Percentiles rank a stretch among this genome's conserved stretches.
phyloP scores from a whole-genome alignment of 805 yeast genomes.

The Saccharomyces mikatae region DNA sequence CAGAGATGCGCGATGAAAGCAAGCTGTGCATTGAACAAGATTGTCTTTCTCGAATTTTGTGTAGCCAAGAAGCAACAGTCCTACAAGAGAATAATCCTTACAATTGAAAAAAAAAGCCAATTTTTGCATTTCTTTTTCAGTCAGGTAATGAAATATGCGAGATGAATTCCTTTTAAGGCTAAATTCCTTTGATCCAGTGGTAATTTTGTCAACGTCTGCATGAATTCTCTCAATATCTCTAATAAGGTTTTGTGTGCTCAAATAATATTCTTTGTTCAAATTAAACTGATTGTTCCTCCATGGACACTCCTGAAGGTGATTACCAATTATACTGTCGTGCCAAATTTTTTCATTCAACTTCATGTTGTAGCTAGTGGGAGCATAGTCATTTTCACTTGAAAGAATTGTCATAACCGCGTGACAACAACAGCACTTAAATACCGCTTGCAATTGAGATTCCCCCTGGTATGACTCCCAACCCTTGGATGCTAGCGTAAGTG shows the following conservation, averaged over 20 bases:
- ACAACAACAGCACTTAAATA: background rate
- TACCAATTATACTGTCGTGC: background rate
- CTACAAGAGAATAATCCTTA: background rate
- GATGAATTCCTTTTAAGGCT: background rate
- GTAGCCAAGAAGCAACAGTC: slow-evolving; percentile 12
- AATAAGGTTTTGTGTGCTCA: background rate
- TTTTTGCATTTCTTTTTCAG: background rate
- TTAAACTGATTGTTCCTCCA: background rate
- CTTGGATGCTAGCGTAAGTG: slow-evolving; percentile 12
- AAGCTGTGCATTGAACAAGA: slow-evolving; percentile 11
- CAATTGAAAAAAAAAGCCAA: slow-evolving; percentile 2
- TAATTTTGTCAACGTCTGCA: background rate
- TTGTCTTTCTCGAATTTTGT: background rate
- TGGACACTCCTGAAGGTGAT: background rate
- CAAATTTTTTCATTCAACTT: background rate
- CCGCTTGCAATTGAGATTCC: background rate
- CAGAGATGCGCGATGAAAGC: slow-evolving; percentile 10
- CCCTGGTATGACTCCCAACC: slow-evolving; percentile 12
- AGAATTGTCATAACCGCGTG: background rate
- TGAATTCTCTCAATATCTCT: background rate
- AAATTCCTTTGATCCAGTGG: background rate
- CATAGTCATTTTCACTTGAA: background rate
- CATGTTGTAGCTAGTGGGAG: background rate
- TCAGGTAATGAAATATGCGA: background rate
- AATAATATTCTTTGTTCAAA: background rate